These are phyloP conservation scores for Lodderomyces margitis DNA, from an alignment of 1,139 yeast genomes.

Conservation along the genomic window DNA sequence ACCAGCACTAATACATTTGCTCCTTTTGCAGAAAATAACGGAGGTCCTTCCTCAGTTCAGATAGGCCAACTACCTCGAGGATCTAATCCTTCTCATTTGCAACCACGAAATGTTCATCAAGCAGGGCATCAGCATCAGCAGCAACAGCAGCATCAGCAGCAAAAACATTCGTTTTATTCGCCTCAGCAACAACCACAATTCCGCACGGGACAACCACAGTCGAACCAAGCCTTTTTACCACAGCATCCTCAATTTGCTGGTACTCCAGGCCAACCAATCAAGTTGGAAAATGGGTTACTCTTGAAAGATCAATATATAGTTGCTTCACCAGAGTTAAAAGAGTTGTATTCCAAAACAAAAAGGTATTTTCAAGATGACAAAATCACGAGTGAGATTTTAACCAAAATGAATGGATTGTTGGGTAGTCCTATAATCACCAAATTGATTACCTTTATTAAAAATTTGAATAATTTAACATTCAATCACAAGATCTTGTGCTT, in stretches of 20 bases:
- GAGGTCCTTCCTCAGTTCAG: neutral
- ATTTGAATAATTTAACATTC: conserved; percentile 42
- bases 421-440: conserved; percentile 30
- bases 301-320: conserved; percentile 51
- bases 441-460: conserved; percentile 41
- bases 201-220: conserved; percentile 7
- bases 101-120: neutral
- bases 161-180: conserved; percentile 4
- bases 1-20: conserved; percentile 5
- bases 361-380: conserved; percentile 47
- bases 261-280: conserved; percentile 18
- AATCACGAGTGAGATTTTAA: conserved; percentile 32
- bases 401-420: conserved; percentile 33
- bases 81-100: neutral
- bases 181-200: conserved; percentile 10
- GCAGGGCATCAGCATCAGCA: conserved; percentile 9
- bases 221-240: neutral
- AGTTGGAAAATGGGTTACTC: conserved; percentile 56
- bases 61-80: neutral
- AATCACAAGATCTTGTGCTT: conserved; percentile 45
- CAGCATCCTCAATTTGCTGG: conserved; percentile 8
- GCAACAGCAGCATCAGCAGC: conserved; percentile 8
- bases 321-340: conserved; percentile 50
- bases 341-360: conserved; percentile 40
- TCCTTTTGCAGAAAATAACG: conserved; percentile 5